These are phyloP conservation scores for Acer campestre DNA, from an alignment of 345 rosid species.

Conservation along the genomic window DNA sequence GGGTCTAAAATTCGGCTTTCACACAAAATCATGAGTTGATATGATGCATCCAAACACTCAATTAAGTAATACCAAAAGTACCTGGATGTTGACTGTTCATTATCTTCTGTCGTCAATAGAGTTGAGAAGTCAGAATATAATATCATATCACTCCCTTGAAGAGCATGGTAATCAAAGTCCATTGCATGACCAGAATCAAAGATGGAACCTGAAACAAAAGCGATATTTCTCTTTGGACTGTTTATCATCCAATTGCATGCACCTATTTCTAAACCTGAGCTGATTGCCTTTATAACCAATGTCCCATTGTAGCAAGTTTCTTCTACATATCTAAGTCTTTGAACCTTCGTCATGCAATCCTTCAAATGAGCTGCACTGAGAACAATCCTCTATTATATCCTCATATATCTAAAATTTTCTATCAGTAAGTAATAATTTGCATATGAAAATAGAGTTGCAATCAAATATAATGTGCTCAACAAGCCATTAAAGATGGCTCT, in stretches of 20 bases:
- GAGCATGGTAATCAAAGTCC: slow-evolving; percentile 55
- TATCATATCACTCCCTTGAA: slow-evolving; percentile 54
- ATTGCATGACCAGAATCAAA: slow-evolving; percentile 60
- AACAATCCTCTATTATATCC: slow-evolving; percentile 28
- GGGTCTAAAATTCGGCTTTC: background rate
- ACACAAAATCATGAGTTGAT: background rate
- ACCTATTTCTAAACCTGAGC: slow-evolving; percentile 93
- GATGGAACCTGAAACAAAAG: slow-evolving; percentile 60
- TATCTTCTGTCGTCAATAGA: slow-evolving; percentile 34
- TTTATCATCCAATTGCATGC: slow-evolving; percentile 79
- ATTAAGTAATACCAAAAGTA: slow-evolving; percentile 26
- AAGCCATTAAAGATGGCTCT: background rate
- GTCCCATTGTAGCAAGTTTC: slow-evolving; percentile 79
- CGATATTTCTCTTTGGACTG: slow-evolving; percentile 53
- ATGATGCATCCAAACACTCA: background rate
- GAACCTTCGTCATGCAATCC: slow-evolving; percentile 67
- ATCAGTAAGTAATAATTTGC: background rate
- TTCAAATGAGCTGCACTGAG: slow-evolving; percentile 69
- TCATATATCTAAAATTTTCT: background rate
- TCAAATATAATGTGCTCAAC: slow-evolving; percentile 1
- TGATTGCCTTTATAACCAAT: slow-evolving; percentile 61
- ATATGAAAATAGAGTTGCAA: background rate
- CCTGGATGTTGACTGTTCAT: slow-evolving; percentile 47
- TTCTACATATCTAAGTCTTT: slow-evolving; percentile 66
- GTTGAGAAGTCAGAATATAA: slow-evolving; percentile 64